Conservation (phyloP, 352 stramenopile species). For the Phytophthora cryptogea region DNA sequence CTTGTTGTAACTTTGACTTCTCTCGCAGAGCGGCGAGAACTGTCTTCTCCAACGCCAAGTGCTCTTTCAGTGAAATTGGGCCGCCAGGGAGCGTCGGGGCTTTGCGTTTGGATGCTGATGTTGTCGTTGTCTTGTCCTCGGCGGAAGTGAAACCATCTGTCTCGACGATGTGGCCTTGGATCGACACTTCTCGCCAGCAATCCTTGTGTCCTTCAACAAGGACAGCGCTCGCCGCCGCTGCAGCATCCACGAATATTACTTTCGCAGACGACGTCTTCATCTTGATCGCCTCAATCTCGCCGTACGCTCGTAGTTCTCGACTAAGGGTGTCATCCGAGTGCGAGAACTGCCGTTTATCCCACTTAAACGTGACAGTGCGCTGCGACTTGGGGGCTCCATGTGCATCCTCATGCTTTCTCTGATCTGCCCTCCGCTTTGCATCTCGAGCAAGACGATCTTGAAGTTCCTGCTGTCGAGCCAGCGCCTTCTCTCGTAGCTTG, state of each 20-base stretch:
- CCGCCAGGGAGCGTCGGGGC: conserved; percentile 41
- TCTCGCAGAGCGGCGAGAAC: conserved; percentile 58
- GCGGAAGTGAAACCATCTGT: conserved; percentile 43
- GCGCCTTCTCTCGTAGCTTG: conserved; percentile 55
- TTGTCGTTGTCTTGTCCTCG: conserved; percentile 22
- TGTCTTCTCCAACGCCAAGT: conserved; percentile 56
- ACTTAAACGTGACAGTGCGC: conserved; percentile 81
- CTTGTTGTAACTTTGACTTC: conserved; percentile 41
- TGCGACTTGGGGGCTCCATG: conserved; percentile 52
- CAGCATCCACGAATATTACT: conserved; percentile 55
- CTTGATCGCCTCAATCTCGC: conserved; percentile 70
- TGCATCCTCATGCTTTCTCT: conserved; percentile 31
- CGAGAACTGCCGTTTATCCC: conserved; percentile 66
- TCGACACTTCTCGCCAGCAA: conserved; percentile 70
- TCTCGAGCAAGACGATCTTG: conserved; percentile 53
- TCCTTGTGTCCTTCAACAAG: conserved; percentile 73
- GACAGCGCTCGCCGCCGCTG: conserved; percentile 57
- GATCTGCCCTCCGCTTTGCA: conserved; percentile 41
- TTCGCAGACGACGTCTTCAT: conserved; percentile 74
- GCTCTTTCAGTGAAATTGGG: conserved; percentile 55
- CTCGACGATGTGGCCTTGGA: conserved; percentile 78
- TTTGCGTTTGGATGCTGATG: conserved; percentile 12
- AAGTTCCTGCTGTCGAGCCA: conserved; percentile 61
- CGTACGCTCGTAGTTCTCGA: conserved; percentile 56
- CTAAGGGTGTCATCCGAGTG: conserved; percentile 82